Percentiles rank a stretch among this genome's conserved stretches.
phyloP scores from a whole-genome alignment of 108 stramenopile genomes.

The Pseudonitzschia delicatissima region DNA sequence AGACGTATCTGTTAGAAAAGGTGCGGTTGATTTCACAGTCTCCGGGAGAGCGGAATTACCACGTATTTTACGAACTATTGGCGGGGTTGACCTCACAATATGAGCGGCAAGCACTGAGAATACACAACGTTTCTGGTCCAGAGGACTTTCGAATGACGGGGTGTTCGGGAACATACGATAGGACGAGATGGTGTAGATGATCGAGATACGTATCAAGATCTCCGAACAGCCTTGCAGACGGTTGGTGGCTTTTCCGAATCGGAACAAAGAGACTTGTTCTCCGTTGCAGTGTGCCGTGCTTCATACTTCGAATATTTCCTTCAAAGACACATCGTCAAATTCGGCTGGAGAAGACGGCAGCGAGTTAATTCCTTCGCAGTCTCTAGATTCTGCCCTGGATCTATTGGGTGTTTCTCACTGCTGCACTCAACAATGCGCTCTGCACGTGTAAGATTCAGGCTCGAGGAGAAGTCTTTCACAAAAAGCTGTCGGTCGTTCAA shows the following conservation, averaged over 20 bases:
- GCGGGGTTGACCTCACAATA: constrained; percentile 40
- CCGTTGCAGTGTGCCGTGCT: constrained; percentile 60
- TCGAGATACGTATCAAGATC: constrained; percentile 55
- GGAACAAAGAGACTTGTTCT: constrained; percentile 54
- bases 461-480: constrained; percentile 63
- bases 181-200: constrained; percentile 82
- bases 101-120: constrained; percentile 39
- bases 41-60: constrained; percentile 87
- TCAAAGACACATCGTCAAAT: constrained; percentile 29
- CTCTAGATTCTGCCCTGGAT: constrained; percentile 44
- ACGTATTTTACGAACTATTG: constrained; percentile 91
- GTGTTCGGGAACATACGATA: constrained; percentile 71
- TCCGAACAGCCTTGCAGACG: constrained; percentile 66
- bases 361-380: constrained; percentile 40
- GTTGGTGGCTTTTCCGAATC: constrained; percentile 49
- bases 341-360: constrained; percentile 33
- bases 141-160: constrained; percentile 70
- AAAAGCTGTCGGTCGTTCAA: constrained; percentile 61
- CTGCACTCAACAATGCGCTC: constrained; percentile 60
- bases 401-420: constrained; percentile 66
- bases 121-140: constrained; percentile 38
- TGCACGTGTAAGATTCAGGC: constrained; percentile 78
- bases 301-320: constrained; percentile 67
- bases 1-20: constrained; percentile 85
- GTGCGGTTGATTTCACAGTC: constrained; percentile 67